Percentiles rank a stretch among this genome's conserved stretches.
These are phyloP conservation scores for Davidsoniella virescens DNA, from an alignment of 2,329 filamentous ascomycete species.

Conservation along the genomic window DNA sequence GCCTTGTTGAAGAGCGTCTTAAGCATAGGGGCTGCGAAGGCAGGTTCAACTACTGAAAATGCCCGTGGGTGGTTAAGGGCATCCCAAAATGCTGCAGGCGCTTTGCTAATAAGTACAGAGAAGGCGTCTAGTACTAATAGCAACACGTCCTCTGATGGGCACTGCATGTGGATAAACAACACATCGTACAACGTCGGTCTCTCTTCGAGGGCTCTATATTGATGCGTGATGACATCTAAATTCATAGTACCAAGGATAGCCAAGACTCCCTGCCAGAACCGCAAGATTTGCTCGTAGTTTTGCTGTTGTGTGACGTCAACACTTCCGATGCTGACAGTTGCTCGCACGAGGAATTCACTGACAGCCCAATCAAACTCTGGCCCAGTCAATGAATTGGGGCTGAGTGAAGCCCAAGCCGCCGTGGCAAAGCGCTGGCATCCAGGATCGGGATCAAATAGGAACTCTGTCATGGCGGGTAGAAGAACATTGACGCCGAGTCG, in stretches of 20 bases:
- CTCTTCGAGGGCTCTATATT: slow-evolving; percentile 62
- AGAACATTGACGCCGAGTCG: slow-evolving; percentile 56
- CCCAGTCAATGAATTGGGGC: slow-evolving; percentile 42
- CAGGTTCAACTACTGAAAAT: slow-evolving; percentile 64
- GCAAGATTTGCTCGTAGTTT: slow-evolving; percentile 35
- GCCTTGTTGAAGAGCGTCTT: slow-evolving; percentile 45
- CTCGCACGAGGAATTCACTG: slow-evolving; percentile 51
- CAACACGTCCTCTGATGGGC: slow-evolving; percentile 41
- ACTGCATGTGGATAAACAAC: slow-evolving; percentile 38
- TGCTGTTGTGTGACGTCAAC: slow-evolving; percentile 25
- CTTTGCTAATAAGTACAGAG: slow-evolving; percentile 54
- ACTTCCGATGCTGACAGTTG: slow-evolving; percentile 43
- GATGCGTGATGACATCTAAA: slow-evolving; percentile 58
- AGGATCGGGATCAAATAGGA: slow-evolving; percentile 61
- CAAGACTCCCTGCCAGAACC: slow-evolving; percentile 66
- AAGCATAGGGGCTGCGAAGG: slow-evolving; percentile 58
- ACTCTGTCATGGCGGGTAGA: slow-evolving; percentile 68
- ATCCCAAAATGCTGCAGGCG: slow-evolving; percentile 72
- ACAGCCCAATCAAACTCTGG: slow-evolving; percentile 81
- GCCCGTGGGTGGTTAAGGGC: slow-evolving; percentile 69
- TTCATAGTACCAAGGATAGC: slow-evolving; percentile 60
- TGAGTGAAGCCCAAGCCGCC: slow-evolving; percentile 50
- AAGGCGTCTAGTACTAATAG: slow-evolving; percentile 55
- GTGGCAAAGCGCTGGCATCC: slow-evolving; percentile 51
- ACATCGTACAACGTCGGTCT: slow-evolving; percentile 55